Evolutionary conservation across 2,329 filamentous ascomycete genomes (phyloP).

Genomic region (Monosporascus sp.): DNA sequence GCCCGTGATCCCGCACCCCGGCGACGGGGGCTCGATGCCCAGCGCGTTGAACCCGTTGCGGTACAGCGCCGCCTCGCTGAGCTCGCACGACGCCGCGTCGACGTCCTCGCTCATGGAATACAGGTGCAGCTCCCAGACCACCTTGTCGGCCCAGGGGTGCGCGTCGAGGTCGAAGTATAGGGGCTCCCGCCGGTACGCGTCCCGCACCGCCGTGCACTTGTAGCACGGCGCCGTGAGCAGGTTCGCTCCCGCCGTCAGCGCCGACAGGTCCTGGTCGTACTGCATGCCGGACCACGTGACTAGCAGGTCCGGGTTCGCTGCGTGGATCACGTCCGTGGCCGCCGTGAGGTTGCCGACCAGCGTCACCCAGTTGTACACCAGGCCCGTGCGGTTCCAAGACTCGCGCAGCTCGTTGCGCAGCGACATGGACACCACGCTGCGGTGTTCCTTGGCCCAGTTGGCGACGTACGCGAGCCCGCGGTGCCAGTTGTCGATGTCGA

Average conservation of each 20-base stretch:
- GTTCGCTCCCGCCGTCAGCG: constrained; percentile 35
- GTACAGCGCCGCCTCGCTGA: constrained; percentile 44
- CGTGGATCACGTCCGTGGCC: constrained; percentile 37
- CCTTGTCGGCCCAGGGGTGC: constrained; percentile 42
- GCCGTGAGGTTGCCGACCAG: constrained; percentile 39
- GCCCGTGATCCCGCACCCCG: constrained; percentile 35
- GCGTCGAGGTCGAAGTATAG: constrained; percentile 39
- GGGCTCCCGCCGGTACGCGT: constrained; percentile 37
- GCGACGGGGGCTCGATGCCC: constrained; percentile 33
- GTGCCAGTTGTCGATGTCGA: constrained; percentile 48
- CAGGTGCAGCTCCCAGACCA: constrained; percentile 41
- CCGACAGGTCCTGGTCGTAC: constrained; percentile 41
- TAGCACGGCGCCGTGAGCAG: constrained; percentile 37
- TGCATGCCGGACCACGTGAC: constrained; percentile 46
- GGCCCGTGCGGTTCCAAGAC: constrained; percentile 27
- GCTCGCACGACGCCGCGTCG: constrained; percentile 40
- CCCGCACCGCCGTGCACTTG: constrained; percentile 34
- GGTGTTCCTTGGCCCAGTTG: constrained; percentile 35
- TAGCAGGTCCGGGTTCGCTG: constrained; percentile 38
- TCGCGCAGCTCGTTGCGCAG: constrained; percentile 37
- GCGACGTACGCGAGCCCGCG: constrained; percentile 49
- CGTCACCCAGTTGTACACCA: constrained; percentile 40
- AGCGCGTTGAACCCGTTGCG: constrained; percentile 45
- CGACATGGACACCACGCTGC: constrained; percentile 34
- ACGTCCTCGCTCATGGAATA: constrained; percentile 37